Conservation (phyloP, 1,284 basidiomycete species). For the Bjerkandera adusta region DNA sequence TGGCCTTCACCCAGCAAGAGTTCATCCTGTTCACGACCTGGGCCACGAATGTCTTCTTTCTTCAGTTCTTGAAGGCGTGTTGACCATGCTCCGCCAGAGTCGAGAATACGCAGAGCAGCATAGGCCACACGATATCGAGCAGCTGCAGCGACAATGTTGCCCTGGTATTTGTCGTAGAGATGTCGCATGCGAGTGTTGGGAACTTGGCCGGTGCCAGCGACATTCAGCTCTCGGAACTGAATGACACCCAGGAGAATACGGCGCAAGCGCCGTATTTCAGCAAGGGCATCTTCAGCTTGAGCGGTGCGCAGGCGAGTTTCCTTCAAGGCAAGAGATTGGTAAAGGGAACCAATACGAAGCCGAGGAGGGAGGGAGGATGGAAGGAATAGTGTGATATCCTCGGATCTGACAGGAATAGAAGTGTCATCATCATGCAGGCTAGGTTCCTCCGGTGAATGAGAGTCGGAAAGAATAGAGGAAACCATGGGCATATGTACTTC, state of each 20-base stretch:
- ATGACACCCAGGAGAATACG: not conserved
- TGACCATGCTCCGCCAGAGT: slow-evolving; percentile 10
- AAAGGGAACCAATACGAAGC: not conserved
- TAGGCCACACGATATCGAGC: slow-evolving; percentile 14
- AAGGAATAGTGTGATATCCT: slow-evolving; percentile 7
- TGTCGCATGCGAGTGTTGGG: slow-evolving; percentile 13
- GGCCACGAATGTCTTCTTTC: slow-evolving; percentile 15
- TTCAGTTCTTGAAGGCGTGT: not conserved
- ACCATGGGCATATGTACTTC: slow-evolving; percentile 14
- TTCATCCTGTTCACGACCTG: slow-evolving; percentile 7
- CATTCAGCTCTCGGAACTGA: slow-evolving; percentile 9
- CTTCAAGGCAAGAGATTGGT: slow-evolving; percentile 22
- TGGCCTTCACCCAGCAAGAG: slow-evolving; percentile 8
- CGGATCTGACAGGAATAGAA: not conserved
- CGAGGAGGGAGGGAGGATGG: slow-evolving; percentile 8
- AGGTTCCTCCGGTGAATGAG: not conserved
- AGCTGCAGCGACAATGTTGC: not conserved
- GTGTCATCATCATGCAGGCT: not conserved
- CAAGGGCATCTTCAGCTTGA: slow-evolving; percentile 15
- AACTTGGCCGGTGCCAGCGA: slow-evolving; percentile 9
- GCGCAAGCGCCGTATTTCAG: slow-evolving; percentile 10
- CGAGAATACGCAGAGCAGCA: slow-evolving; percentile 6
- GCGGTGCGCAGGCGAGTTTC: slow-evolving; percentile 13
- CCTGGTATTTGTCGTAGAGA: slow-evolving; percentile 7
- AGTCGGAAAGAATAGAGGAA: not conserved